Conservation (phyloP, 2,329 filamentous ascomycete genomes). For the Beauveria sp. region DNA sequence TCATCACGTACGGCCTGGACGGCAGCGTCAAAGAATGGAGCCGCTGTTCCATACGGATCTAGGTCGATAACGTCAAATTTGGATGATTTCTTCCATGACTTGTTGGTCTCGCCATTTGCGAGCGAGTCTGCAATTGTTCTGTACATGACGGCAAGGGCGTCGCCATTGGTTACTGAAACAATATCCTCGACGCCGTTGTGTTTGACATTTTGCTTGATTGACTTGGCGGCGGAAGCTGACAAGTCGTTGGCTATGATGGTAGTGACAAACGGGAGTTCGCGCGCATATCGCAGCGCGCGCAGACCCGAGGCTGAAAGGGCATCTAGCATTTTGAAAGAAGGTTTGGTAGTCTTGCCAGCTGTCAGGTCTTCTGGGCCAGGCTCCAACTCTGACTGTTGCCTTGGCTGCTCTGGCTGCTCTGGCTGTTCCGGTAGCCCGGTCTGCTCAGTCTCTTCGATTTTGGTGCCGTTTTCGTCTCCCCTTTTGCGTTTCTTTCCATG, state of each 20-base stretch:
- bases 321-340: slow-evolving; percentile 77
- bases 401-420: background rate
- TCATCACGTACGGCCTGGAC: slow-evolving; percentile 77
- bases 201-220: slow-evolving; percentile 75
- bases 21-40: slow-evolving; percentile 84
- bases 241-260: slow-evolving; percentile 86
- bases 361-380: slow-evolving; percentile 11
- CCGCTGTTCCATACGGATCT: slow-evolving; percentile 91
- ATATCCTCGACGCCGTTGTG: slow-evolving; percentile 70
- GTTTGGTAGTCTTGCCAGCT: slow-evolving; percentile 24
- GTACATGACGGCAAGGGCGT: slow-evolving; percentile 92
- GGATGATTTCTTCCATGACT: slow-evolving; percentile 32
- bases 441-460: slow-evolving; percentile 8
- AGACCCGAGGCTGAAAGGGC: slow-evolving; percentile 91
- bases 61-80: slow-evolving; percentile 92
- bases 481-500: slow-evolving; percentile 35
- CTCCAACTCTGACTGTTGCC: background rate
- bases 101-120: slow-evolving; percentile 31
- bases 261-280: slow-evolving; percentile 80
- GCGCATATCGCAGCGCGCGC: slow-evolving; percentile 81
- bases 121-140: slow-evolving; percentile 50
- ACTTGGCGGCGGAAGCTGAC: slow-evolving; percentile 64
- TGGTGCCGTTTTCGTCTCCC: slow-evolving; percentile 23
- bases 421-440: background rate
- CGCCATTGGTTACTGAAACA: slow-evolving; percentile 67